These are phyloP conservation scores for Macaranga tanarius DNA, from an alignment of 441 rosid species.

Conservation along the genomic window DNA sequence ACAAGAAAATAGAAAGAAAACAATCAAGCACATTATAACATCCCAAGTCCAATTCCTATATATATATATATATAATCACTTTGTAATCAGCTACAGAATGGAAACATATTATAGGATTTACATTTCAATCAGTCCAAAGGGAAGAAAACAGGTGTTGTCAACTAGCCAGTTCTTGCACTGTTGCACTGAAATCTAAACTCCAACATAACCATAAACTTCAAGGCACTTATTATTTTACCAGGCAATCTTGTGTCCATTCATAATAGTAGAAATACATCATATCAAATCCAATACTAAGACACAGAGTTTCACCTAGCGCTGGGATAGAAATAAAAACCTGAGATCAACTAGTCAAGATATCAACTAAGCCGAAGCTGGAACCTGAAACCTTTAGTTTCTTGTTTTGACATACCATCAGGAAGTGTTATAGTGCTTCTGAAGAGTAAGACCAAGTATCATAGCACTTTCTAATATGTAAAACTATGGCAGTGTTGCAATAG, in stretches of 20 bases:
- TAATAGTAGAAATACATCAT: not conserved
- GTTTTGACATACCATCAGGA: too few species aligned
- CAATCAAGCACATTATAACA: not conserved
- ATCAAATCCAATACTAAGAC: too few species aligned
- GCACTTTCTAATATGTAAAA: too few species aligned
- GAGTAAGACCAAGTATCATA: too few species aligned
- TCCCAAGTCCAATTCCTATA: not conserved
- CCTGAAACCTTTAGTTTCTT: too few species aligned
- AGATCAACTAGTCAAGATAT: too few species aligned
- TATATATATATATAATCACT: not conserved
- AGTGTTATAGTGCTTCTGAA: too few species aligned
- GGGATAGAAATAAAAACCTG: too few species aligned
- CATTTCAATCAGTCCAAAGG: not conserved
- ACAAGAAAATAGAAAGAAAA: too few species aligned
- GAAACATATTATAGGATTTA: not conserved
- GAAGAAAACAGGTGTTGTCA: not conserved
- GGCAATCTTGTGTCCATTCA: not conserved
- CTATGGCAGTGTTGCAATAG: not conserved
- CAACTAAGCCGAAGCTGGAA: too few species aligned
- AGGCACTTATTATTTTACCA: not conserved
- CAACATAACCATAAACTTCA: not conserved
- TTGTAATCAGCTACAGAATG: not conserved
- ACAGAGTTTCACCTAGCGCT: too few species aligned
- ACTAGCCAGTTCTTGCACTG: not conserved
- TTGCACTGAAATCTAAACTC: not conserved